A percentile compares a stretch with the other conserved stretches of the same genome.
phyloP scores from a whole-genome alignment of 2,329 filamentous ascomycete species.

The Xylariaceae sp. region DNA sequence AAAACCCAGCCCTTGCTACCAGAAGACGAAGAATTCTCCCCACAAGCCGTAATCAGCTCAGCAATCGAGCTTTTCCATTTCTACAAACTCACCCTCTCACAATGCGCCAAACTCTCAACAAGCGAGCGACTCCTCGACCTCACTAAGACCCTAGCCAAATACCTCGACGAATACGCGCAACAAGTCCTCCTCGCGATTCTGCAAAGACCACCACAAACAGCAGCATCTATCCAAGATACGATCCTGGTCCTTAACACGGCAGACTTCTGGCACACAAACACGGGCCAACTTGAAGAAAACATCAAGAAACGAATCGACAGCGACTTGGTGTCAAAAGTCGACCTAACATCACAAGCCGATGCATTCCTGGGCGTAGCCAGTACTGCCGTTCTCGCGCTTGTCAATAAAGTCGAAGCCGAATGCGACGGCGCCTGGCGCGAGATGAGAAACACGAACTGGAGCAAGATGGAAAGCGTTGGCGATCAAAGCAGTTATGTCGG shows the following conservation, averaged over 20 bases:
- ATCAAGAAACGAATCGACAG: conserved; percentile 87
- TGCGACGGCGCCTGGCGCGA: conserved; percentile 90
- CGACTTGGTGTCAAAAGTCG: conserved; percentile 71
- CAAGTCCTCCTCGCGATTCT: conserved; percentile 78
- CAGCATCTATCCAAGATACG: conserved; percentile 66
- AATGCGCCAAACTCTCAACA: conserved; percentile 94
- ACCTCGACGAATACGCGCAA: conserved; percentile 92
- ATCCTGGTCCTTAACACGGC: conserved; percentile 91
- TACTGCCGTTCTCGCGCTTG: conserved; percentile 78
- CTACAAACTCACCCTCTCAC: conserved; percentile 86
- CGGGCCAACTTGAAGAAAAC: conserved; percentile 89
- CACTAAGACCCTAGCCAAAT: conserved; percentile 82
- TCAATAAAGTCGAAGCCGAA: conserved; percentile 77
- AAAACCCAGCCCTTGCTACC: conserved; percentile 76
- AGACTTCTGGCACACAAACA: conserved; percentile 94
- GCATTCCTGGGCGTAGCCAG: conserved; percentile 93
- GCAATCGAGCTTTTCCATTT: conserved; percentile 98
- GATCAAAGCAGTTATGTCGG: conserved; percentile 92
- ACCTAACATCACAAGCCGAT: conserved; percentile 90
- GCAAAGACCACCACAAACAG: conserved; percentile 54
- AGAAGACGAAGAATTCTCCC: conserved; percentile 85
- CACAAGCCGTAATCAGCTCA: conserved; percentile 84
- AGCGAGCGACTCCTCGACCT: conserved; percentile 83
- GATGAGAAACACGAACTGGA: conserved; percentile 96
- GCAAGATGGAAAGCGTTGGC: conserved; percentile 85